Conservation (phyloP, 2,329 filamentous ascomycete species). For the Ophiocordyceps camponoti-floridani region DNA sequence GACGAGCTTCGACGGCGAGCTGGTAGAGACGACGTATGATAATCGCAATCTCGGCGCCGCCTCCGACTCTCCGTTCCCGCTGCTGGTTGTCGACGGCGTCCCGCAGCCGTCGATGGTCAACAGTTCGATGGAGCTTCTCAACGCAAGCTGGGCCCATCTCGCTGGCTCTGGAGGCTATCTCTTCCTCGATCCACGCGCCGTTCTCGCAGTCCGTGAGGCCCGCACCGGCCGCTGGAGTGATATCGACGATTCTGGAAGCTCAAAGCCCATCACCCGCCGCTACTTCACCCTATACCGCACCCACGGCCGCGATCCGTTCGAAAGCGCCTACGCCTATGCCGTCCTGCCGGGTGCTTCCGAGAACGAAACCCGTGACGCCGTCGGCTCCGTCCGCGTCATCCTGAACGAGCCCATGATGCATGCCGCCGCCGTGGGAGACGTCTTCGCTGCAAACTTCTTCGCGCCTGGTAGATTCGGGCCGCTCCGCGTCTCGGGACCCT, state of each 20-base stretch:
- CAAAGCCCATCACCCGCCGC: not conserved
- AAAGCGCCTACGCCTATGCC: not conserved
- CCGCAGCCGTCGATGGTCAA: not conserved
- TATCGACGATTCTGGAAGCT: not conserved
- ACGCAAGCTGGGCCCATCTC: not conserved
- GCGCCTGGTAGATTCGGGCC: not conserved
- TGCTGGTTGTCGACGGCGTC: not conserved
- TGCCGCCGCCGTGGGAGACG: not conserved
- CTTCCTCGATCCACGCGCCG: not conserved
- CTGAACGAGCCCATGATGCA: not conserved
- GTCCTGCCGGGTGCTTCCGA: not conserved
- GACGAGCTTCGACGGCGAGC: not conserved
- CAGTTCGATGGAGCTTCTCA: not conserved
- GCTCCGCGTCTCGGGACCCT: not conserved
- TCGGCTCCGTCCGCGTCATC: not conserved
- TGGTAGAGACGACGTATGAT: not conserved
- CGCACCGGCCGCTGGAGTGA: not conserved
- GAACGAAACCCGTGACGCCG: not conserved
- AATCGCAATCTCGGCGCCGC: not conserved
- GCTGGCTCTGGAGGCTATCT: not conserved
- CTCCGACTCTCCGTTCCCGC: not conserved
- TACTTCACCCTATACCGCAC: not conserved
- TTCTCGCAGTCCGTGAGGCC: not conserved
- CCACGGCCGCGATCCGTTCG: not conserved
- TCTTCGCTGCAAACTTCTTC: not conserved